Evolutionary conservation across 202 grass and related monocot species (phyloP).

Genomic region (Carex sylvatica): DNA sequence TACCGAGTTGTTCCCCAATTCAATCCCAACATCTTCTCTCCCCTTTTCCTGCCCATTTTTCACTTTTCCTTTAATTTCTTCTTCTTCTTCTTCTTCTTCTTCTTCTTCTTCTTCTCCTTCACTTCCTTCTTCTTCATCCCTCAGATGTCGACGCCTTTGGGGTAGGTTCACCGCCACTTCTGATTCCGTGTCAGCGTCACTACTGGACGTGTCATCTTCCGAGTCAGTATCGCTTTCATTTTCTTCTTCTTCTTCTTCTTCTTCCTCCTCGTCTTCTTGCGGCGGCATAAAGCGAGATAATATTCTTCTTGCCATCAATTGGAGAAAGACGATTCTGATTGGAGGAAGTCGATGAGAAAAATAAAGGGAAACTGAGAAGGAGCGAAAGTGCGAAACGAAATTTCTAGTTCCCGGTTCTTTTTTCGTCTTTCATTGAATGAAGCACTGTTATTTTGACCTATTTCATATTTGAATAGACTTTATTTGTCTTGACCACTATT

Average conservation of each 20-base stretch:
- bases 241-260: background rate
- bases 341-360: background rate
- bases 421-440: no score
- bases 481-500: no score
- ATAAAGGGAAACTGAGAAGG: background rate
- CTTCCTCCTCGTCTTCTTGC: constrained; percentile 25
- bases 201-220: background rate
- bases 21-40: background rate
- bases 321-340: background rate
- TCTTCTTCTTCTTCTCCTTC: constrained; percentile 9
- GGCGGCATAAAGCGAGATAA: background rate
- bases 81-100: background rate
- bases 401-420: constrained; percentile 18
- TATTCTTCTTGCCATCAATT: background rate
- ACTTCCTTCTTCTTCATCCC: constrained; percentile 1
- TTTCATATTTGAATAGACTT: no score
- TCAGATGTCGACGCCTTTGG: background rate
- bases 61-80: constrained; percentile 16
- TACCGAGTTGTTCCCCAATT: constrained; percentile 21
- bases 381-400: background rate
- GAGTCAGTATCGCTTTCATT: background rate
- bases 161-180: constrained; percentile 6
- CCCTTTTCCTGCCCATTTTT: constrained; percentile 17
- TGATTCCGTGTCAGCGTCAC: background rate
- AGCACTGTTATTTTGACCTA: no score